A percentile compares a stretch with the other conserved stretches of the same genome.
These are phyloP conservation scores for Magnaporthiopsis rhizophila DNA, from an alignment of 2,329 filamentous ascomycete genomes.

Conservation along the genomic window DNA sequence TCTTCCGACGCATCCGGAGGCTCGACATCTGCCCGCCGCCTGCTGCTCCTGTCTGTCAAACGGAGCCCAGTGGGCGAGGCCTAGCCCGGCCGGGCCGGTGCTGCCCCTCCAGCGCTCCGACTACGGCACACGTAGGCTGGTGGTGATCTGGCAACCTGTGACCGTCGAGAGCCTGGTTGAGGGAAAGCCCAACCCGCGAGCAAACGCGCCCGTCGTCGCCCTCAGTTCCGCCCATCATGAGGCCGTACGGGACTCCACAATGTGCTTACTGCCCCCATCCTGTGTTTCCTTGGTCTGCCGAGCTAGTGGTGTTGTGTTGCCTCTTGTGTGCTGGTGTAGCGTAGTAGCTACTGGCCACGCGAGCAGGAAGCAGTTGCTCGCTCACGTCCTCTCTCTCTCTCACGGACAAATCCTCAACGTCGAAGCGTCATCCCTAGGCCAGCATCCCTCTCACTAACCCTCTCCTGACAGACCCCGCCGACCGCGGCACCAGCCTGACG, in stretches of 20 bases:
- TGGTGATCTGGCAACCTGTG: not conserved
- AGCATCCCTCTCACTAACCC: not conserved
- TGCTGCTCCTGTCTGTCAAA: not conserved
- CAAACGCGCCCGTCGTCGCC: not conserved
- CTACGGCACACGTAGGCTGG: not conserved
- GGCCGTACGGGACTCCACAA: not conserved
- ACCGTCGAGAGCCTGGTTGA: not conserved
- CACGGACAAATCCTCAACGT: not conserved
- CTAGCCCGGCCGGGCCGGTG: not conserved
- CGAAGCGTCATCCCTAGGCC: not conserved
- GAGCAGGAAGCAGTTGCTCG: too few relatives aligned
- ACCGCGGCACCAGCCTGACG: slow-evolving; percentile 37
- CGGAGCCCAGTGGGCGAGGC: not conserved
- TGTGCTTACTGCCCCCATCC: not conserved
- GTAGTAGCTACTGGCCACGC: not conserved
- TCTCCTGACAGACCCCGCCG: slow-evolving; percentile 38
- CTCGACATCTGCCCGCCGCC: not conserved
- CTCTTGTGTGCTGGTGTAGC: too few relatives aligned
- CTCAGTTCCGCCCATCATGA: not conserved
- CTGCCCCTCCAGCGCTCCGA: not conserved
- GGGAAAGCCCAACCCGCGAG: not conserved
- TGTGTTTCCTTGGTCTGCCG: not conserved
- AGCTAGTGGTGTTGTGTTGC: too few relatives aligned
- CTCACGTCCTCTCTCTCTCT: too few relatives aligned
- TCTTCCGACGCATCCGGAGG: not conserved